Percentiles rank a stretch among this genome's conserved stretches.
Evolutionary conservation across 129 eudicot genomes (phyloP).

Genomic region (Rutidosis leptorrhynchoides): DNA sequence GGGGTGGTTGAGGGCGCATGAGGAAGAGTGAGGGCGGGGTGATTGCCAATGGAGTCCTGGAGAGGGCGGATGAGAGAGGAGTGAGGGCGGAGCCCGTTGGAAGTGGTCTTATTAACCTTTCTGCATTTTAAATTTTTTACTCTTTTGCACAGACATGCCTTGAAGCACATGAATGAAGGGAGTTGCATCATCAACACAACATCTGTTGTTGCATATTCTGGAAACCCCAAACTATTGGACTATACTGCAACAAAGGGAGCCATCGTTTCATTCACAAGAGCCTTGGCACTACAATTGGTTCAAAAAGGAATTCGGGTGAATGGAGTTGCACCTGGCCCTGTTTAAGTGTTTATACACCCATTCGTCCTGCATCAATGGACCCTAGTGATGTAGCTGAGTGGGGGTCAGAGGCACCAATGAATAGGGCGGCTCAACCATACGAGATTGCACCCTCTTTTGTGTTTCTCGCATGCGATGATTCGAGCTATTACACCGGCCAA

Average conservation of each 20-base stretch:
- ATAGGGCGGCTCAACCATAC: background rate
- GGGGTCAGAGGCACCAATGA: background rate
- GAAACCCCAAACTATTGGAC: background rate
- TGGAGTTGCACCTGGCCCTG: slow-evolving; percentile 1
- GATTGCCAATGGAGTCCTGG: too few species aligned
- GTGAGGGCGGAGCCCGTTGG: too few species aligned
- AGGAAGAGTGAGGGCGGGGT: too few species aligned
- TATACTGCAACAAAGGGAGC: background rate
- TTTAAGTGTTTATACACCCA: background rate
- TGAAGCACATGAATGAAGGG: background rate
- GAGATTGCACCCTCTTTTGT: slow-evolving; percentile 1
- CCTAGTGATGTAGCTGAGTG: background rate
- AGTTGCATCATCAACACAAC: background rate
- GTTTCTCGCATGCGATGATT: slow-evolving; percentile 6
- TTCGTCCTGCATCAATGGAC: background rate
- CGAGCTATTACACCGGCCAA: background rate
- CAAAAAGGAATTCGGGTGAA: background rate
- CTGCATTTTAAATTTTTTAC: too few species aligned
- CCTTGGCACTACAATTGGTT: background rate
- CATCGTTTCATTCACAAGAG: background rate
- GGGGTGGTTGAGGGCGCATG: too few species aligned
- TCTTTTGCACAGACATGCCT: too few species aligned
- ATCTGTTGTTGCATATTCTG: background rate
- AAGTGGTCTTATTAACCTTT: too few species aligned
- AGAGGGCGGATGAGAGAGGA: too few species aligned